A percentile compares a stretch with the other conserved stretches of the same genome.
These are phyloP conservation scores for Talaromyces proteolyticus DNA, from an alignment of 495 filamentous ascomycete genomes.

Conservation along the genomic window DNA sequence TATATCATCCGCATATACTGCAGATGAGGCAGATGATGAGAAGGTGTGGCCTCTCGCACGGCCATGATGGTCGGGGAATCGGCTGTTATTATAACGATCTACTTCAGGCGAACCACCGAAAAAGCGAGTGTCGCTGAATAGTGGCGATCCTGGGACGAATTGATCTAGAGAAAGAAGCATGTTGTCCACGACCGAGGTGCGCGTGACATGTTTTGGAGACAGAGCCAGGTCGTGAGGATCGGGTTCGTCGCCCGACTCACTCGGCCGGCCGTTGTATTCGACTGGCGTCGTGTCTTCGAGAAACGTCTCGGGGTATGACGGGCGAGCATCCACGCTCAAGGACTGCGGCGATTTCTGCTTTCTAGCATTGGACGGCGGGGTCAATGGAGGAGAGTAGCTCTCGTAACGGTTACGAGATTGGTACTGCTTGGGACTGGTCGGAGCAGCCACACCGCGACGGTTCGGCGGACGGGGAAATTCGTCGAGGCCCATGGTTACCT, in stretches of 20 bases:
- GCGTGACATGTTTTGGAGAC: constrained; percentile 63
- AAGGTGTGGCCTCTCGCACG: constrained; percentile 56
- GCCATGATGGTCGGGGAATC: constrained; percentile 20
- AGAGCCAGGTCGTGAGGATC: constrained; percentile 89
- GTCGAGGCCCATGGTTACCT: constrained; percentile 2
- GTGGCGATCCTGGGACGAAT: constrained; percentile 46
- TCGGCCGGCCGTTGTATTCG: constrained; percentile 33
- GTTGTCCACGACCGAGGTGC: constrained; percentile 86
- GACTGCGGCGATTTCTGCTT: constrained; percentile 25
- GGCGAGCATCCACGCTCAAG: constrained; percentile 22
- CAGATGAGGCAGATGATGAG: constrained; percentile 68
- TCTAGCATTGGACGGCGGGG: constrained; percentile 33
- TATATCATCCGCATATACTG: constrained; percentile 58
- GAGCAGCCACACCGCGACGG: background rate
- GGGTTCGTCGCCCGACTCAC: constrained; percentile 44
- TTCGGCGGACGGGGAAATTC: constrained; percentile 5
- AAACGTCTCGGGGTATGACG: constrained; percentile 44
- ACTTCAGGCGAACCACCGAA: constrained; percentile 35
- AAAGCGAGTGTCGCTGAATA: constrained; percentile 34
- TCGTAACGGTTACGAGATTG: constrained; percentile 4
- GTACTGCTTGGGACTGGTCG: background rate
- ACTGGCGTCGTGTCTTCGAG: constrained; percentile 39
- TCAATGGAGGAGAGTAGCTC: constrained; percentile 35
- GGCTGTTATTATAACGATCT: constrained; percentile 14
- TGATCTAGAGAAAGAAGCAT: constrained; percentile 88